Percentiles rank a stretch among this genome's conserved stretches.
Conservation (phyloP, 2,329 filamentous ascomycete genomes). For the Aspergillus ochraceoroseus region DNA sequence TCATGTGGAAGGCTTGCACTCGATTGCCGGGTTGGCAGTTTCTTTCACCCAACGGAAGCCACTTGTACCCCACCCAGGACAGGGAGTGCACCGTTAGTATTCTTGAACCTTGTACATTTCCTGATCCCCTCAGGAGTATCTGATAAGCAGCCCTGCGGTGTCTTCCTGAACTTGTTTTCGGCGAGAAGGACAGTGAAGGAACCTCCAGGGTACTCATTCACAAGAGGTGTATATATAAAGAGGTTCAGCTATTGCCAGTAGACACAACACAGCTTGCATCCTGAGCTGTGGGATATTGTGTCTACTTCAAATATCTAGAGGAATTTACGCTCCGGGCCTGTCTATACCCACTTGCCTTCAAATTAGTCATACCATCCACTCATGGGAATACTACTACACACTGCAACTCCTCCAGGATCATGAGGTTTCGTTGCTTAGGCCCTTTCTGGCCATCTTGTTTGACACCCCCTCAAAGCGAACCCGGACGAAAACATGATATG, state of each 20-base stretch:
- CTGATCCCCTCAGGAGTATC: too few relatives aligned
- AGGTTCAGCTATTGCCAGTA: neutral
- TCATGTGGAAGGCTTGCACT: too few relatives aligned
- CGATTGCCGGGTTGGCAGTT: too few relatives aligned
- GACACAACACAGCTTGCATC: too few relatives aligned
- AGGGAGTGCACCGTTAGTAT: too few relatives aligned
- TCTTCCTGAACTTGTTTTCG: too few relatives aligned
- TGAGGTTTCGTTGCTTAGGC: constrained; percentile 3
- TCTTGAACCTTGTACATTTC: too few relatives aligned
- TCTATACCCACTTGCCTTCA: neutral
- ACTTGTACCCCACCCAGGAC: too few relatives aligned
- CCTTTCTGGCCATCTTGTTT: neutral
- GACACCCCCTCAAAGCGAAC: constrained; percentile 8
- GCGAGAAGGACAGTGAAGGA: neutral
- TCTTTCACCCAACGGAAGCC: too few relatives aligned
- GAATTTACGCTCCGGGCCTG: neutral
- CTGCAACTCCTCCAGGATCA: neutral
- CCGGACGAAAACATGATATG: neutral
- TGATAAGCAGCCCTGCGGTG: too few relatives aligned
- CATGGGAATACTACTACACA: neutral
- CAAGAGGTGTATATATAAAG: constrained; percentile 5
- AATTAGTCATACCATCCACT: constrained; percentile 6
- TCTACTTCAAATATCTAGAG: neutral
- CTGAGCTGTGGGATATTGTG: too few relatives aligned
- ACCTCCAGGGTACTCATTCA: constrained; percentile 10